Base-by-base conservation (phyloP, 1,139 yeast genomes). In the Candida sanyaensis region DNA sequence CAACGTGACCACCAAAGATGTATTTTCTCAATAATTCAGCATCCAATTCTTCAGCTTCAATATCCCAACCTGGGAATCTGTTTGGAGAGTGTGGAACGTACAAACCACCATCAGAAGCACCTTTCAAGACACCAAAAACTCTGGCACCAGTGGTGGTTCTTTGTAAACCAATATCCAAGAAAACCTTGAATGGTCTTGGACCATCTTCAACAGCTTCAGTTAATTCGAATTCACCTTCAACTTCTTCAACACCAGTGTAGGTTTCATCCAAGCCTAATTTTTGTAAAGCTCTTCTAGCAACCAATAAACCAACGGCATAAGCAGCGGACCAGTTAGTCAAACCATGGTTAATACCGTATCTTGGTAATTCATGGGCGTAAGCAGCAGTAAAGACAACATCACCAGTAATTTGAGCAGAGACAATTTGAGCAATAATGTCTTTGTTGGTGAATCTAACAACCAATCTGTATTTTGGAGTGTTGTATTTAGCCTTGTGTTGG, bases 11-110 rank as follows among this genome's bases (percentile, higher is more conserved):
- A 82, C 96, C 99, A 74, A 92, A 88, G 84, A 93, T 93, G 96
- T 95, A 92, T 80, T 89, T 90, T 88, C 98, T 91, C 79, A 95
- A 88, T 66, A 86, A 79, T 75, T 95, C 99, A 68, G 97, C 91
- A 73, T 93, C 99, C 71, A 95, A 86, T 81, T 93, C 99, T 82
- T 92, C 97, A 67, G 88, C 73, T 83, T 93, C 99, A 69, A 92
- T 88, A 80, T 93, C 99, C 96, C 93, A 93, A 82, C 99, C 99
- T 79, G 99, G 99, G 97, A 92, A 93, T 88, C 99, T 92, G 86
- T 92, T 92, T 73, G 96, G 88, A 66, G 96, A 90, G 92, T 93
- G 99, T 64, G 99, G 99, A 73, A 93, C 84, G 92, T 88, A 90
- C 71, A 93, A 84, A 70, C 99, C 99, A 88, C 99, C 99, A 77